Evolutionary conservation across 2,329 filamentous ascomycete species (phyloP), one percentile per base, ranked within the genome.

Genomic region (Nigrospora osmanthi): DNA sequence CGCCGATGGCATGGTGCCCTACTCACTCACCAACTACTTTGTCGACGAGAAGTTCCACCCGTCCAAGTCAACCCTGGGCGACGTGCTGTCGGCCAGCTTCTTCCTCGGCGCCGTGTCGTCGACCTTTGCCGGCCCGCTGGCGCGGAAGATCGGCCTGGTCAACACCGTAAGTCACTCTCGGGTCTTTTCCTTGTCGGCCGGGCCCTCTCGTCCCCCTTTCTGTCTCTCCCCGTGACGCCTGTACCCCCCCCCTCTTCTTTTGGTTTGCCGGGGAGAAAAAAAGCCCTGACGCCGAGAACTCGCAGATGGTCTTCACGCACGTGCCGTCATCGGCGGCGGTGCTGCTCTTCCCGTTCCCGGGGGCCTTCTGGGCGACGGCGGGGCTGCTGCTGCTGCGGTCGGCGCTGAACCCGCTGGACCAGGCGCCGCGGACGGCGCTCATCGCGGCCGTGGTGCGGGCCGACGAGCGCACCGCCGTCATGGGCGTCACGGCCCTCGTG

Each of bases 291-390:
- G 9, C 23, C 5, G 23, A 10, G 23, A 14, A 1, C n/a, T 48
- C 80, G 69, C 86, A 83, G 2, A 88, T 88, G 84, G 82, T 85
- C 10, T 85, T 86, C 55, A 87, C 83, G 0, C 83, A 88, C 53
- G 67, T 88, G 0, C 85, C 85, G 0, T 85, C 82, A 0, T 71
- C 83, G 9, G 62, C 87, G 23, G 82, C 81, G 51, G 71, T 87
- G 2, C 68, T 76, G 13, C 61, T 87, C 16, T 78, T 88, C 17
- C 77, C 80, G 0, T 54, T 82, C 1, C 79, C 81, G 0, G 60
- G 66, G 16, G 67, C 70, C 4, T 63, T 80, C 0, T 67, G 67
- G 11, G 49, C 81, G 6, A 73, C 83, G 0, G 69, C 86, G 38
- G 59, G 70, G 0, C 76, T 88, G 45, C 67, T 87, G 11, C 60